These are phyloP conservation scores for Phalaenopsis equestris DNA, from an alignment of 106 monocot species.

Conservation along the genomic window DNA sequence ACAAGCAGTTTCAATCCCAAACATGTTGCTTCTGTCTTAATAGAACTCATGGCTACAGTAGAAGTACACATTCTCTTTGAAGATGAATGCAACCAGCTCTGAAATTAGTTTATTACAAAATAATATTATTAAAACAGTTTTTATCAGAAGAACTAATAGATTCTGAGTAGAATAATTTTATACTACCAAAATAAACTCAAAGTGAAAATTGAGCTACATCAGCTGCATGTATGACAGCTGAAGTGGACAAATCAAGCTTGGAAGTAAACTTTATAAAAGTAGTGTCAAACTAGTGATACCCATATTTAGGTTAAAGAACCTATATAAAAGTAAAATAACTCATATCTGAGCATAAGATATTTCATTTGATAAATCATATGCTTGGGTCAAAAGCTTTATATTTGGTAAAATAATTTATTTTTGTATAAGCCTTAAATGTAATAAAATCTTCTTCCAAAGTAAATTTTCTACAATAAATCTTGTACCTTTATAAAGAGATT, in stretches of 20 bases:
- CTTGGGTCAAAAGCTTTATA: neutral
- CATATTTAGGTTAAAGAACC: neutral
- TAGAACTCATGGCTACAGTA: constrained; percentile 17
- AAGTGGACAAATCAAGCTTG: neutral
- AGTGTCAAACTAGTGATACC: neutral
- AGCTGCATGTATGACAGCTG: neutral
- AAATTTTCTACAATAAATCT: no score
- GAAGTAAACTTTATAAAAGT: neutral
- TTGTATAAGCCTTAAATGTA: no score
- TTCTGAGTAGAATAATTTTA: neutral
- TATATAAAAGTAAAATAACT: neutral
- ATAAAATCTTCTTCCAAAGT: no score
- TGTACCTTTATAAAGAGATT: no score
- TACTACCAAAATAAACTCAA: neutral
- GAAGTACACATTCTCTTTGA: constrained; percentile 54
- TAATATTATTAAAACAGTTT: neutral
- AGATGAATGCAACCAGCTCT: constrained; percentile 30
- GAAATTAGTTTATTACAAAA: neutral
- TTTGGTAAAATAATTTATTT: neutral
- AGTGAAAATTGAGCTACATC: neutral
- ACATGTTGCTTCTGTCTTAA: constrained; percentile 25
- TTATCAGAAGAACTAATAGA: neutral
- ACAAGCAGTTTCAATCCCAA: constrained; percentile 66
- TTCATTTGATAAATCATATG: neutral
- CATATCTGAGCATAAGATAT: neutral